Conservation (phyloP, 2,329 filamentous ascomycete species). For the Sclerotinia minor region DNA sequence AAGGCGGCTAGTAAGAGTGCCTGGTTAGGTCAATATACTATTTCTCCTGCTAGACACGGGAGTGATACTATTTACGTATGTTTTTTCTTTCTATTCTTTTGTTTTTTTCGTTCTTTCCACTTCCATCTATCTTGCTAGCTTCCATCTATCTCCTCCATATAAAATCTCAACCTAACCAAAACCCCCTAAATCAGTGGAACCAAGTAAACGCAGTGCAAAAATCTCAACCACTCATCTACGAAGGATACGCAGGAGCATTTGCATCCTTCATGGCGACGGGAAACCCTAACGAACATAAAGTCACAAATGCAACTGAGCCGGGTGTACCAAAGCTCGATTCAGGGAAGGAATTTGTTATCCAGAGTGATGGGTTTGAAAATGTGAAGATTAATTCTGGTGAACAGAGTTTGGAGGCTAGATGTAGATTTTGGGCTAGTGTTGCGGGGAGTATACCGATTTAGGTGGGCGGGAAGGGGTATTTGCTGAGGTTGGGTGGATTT, state of each 20-base stretch:
- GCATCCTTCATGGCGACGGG: slow-evolving; percentile 61
- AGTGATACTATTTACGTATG: slow-evolving; percentile 57
- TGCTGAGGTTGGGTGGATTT: background rate
- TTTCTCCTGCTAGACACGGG: slow-evolving; percentile 58
- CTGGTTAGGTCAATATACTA: slow-evolving; percentile 61
- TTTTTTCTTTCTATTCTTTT: slow-evolving; percentile 17
- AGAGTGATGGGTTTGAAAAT: slow-evolving; percentile 42
- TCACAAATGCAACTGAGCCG: slow-evolving; percentile 48
- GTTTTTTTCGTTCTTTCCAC: no score
- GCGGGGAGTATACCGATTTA: slow-evolving; percentile 50
- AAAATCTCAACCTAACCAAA: background rate
- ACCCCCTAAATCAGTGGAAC: slow-evolving; percentile 52
- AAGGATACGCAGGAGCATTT: slow-evolving; percentile 58
- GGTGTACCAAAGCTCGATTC: slow-evolving; percentile 47
- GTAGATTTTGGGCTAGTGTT: slow-evolving; percentile 54
- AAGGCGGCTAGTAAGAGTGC: slow-evolving; percentile 47
- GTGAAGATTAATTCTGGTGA: slow-evolving; percentile 40
- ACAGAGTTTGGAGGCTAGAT: slow-evolving; percentile 45
- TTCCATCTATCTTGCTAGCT: no score
- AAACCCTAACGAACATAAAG: slow-evolving; percentile 57
- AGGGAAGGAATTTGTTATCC: slow-evolving; percentile 53
- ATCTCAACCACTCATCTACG: slow-evolving; percentile 54
- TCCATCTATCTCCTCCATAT: no score
- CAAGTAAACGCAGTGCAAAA: slow-evolving; percentile 53
- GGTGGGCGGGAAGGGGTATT: no score